phyloP scores from a whole-genome alignment of 2,329 filamentous ascomycete genomes.

The Trichophyton schoenleinii region DNA sequence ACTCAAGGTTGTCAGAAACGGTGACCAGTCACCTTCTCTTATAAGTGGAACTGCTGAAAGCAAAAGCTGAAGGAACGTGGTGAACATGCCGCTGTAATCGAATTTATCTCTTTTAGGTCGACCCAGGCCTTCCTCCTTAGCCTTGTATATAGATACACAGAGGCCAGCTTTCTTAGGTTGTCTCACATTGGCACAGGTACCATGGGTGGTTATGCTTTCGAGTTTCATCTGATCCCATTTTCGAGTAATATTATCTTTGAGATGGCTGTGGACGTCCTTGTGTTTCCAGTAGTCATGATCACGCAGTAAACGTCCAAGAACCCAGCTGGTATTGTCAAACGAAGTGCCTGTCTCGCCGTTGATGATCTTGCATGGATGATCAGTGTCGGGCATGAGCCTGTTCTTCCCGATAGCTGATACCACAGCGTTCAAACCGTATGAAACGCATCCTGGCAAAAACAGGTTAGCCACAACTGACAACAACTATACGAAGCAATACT shows the following conservation, averaged over 20 bases:
- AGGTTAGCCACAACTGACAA: background rate
- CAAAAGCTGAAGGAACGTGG: slow-evolving; percentile 19
- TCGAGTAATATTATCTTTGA: slow-evolving; percentile 15
- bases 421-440: slow-evolving; percentile 24
- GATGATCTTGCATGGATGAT: slow-evolving; percentile 17
- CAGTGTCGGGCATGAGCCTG: slow-evolving; percentile 25
- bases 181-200: background rate
- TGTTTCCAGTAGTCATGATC: slow-evolving; percentile 26
- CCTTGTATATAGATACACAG: slow-evolving; percentile 5
- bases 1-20: slow-evolving; percentile 29
- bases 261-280: background rate
- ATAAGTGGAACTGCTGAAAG: slow-evolving; percentile 26
- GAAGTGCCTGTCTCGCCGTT: slow-evolving; percentile 22
- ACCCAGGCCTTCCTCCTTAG: background rate
- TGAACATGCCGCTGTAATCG: slow-evolving; percentile 17
- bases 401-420: slow-evolving; percentile 22
- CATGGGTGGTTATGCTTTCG: background rate
- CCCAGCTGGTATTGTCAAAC: slow-evolving; percentile 31
- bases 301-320: slow-evolving; percentile 33
- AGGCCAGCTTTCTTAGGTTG: slow-evolving; percentile 3
- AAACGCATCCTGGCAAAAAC: slow-evolving; percentile 21
- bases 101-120: slow-evolving; percentile 13
- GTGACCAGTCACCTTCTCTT: slow-evolving; percentile 26
- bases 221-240: slow-evolving; percentile 7
- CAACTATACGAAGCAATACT: too few relatives aligned